Evolutionary conservation across 1,284 basidiomycete genomes (phyloP), one percentile per base, ranked within the genome.

Genomic region (Heliocybe sulcata): DNA sequence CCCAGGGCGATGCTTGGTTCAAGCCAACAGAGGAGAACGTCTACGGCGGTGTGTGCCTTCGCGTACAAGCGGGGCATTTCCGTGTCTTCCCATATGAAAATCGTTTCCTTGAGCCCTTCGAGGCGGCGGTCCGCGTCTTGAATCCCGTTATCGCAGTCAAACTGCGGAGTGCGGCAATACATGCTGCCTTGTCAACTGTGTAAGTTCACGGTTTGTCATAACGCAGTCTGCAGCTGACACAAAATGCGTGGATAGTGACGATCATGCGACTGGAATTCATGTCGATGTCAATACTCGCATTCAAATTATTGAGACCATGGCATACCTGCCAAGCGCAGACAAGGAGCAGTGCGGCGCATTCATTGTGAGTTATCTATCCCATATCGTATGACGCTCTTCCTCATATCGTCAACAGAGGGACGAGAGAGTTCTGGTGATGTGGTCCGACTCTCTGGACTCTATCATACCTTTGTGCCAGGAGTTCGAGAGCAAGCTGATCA

Each of bases 311-410:
- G 81, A 87, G 55, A 78, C 74, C 23, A 82, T 91, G 64, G 65
- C 67, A 48, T 74, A 81, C 58, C 73, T 92, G 2, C 80, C 82
- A 3, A 74, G 77, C 22, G 89, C 88, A 1, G 82, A 91, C 64
- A 90, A 89, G 69, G 87, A 91, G 60, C 90, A 92, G 63, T 87
- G 87, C 58, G 90, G 82, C n/a, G 89, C 89, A 20, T 92, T 93
- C 69, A 79, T 92, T 57, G 84, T 86, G 61, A 60, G 77, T 72
- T 42, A 26, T 14, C 31, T 35, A 35, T 22, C 42, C 25, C 6
- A 16, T 22, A n/a, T 42, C 10, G 10, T 29, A 16, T 53, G 45
- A 49, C 49, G 31, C 33, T 47, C 27, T 29, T 3, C 50, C 45
- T 61, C 6, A 55, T 45, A 50, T 57, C 45, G 26, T 11, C 27